phyloP scores from a whole-genome alignment of 2,329 filamentous ascomycete species.

The Fusarium azukiicola region DNA sequence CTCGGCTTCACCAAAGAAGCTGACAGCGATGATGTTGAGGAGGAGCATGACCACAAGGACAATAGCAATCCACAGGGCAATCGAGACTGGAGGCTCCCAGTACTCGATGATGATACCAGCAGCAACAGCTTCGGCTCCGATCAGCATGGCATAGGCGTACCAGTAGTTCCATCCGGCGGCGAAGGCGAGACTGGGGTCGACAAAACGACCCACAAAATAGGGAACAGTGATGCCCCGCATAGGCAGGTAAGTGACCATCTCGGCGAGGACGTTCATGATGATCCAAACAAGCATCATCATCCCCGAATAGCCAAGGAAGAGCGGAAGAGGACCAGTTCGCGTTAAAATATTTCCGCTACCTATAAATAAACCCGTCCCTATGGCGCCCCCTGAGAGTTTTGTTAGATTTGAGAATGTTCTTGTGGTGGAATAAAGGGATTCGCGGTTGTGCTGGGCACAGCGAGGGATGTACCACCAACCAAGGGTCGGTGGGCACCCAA shows the following conservation, averaged over 20 bases:
- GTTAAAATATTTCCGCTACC: slow-evolving; percentile 37
- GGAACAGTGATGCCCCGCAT: slow-evolving; percentile 78
- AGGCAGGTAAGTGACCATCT: slow-evolving; percentile 77
- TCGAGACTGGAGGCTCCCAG: slow-evolving; percentile 74
- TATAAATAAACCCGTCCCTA: slow-evolving; percentile 83
- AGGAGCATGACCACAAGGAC: slow-evolving; percentile 75
- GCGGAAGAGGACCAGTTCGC: slow-evolving; percentile 31
- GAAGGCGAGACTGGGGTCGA: slow-evolving; percentile 77
- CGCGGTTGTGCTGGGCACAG: too few relatives aligned
- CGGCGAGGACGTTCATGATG: slow-evolving; percentile 64
- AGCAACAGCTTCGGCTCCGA: slow-evolving; percentile 79
- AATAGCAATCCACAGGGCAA: slow-evolving; percentile 80
- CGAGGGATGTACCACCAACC: too few relatives aligned
- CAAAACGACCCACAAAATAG: slow-evolving; percentile 76
- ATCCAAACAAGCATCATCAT: slow-evolving; percentile 35
- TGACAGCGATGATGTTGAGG: slow-evolving; percentile 78
- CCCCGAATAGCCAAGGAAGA: slow-evolving; percentile 38
- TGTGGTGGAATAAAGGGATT: too few relatives aligned
- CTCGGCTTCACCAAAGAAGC: slow-evolving; percentile 80
- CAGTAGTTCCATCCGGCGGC: slow-evolving; percentile 81
- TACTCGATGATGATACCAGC: slow-evolving; percentile 80
- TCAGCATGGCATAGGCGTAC: slow-evolving; percentile 79
- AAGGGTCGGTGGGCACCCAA: too few relatives aligned
- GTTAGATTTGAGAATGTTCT: background rate
- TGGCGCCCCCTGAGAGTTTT: slow-evolving; percentile 67